phyloP scores from a whole-genome alignment of 805 yeast species.

The Candida jianshihensis region DNA sequence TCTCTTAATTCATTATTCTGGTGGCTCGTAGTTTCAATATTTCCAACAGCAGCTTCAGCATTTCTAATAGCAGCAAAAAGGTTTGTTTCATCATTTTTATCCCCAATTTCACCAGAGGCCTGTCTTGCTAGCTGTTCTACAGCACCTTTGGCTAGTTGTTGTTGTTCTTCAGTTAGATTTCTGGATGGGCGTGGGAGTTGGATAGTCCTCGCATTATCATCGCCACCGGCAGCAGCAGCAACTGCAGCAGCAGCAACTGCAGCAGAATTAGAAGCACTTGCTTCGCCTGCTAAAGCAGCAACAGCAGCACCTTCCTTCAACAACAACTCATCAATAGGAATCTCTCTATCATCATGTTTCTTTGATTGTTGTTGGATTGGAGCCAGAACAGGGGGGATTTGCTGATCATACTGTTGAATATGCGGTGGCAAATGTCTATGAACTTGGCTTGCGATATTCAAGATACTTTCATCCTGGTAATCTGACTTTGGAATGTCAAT shows the following conservation, averaged over 20 bases:
- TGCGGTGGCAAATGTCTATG: slow-evolving; percentile 5
- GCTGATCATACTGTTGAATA: slow-evolving; percentile 3
- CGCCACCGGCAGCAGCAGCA: background rate
- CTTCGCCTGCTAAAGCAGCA: slow-evolving; percentile 5
- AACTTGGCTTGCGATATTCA: slow-evolving; percentile 9
- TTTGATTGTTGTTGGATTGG: slow-evolving; percentile 7
- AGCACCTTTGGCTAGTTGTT: background rate
- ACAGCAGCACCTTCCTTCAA: slow-evolving; percentile 8
- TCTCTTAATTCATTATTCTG: background rate
- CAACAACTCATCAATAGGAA: slow-evolving; percentile 12
- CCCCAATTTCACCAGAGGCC: background rate
- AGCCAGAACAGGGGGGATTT: slow-evolving; percentile 6
- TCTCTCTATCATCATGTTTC: slow-evolving; percentile 9
- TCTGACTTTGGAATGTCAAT: background rate
- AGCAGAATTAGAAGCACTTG: slow-evolving; percentile 6
- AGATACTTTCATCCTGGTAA: background rate
- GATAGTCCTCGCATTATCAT: slow-evolving; percentile 1
- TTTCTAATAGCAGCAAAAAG: slow-evolving; percentile 12
- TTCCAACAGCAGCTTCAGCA: slow-evolving; percentile 5
- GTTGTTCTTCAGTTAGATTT: slow-evolving; percentile 3
- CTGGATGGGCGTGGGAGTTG: slow-evolving; percentile 1
- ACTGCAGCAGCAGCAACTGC: background rate
- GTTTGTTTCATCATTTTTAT: slow-evolving; percentile 7
- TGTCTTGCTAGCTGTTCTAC: slow-evolving; percentile 1
- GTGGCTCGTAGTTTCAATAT: background rate